Evolutionary conservation across 1,284 basidiomycete species (phyloP), one percentile per base, ranked within the genome.

Genomic region (Sanghuangporus sanghuang): DNA sequence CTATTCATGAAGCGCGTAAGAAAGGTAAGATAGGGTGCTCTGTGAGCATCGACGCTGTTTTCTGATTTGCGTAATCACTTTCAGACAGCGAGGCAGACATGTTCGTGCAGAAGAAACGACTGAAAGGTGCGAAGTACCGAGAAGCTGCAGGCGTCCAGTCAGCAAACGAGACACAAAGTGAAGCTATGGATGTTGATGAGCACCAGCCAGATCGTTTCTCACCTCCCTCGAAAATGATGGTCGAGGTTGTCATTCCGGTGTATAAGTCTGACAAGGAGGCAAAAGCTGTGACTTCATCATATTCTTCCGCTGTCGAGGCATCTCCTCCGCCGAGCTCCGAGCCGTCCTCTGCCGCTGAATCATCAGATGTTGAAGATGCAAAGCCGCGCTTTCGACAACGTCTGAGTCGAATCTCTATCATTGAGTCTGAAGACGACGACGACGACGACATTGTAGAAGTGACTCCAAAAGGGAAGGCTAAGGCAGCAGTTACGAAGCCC

Each of bases 71-170:
- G 57, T 18, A 64, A 42, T 16, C 49, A 49, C 53, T 56, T 14
- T 44, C 35, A 82, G 79, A 77, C 68, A 79, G 80, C 55, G 80
- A 80, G 66, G 78, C 79, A 5, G 76, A 79, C 14, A 74, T 77
- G 23, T 78, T 83, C 52, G 78, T 81, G 0, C 76, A 78, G 3
- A 83, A 84, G 16, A 93, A 91, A 70, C 83, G 91, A 27, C 77
- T 92, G 49, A 89, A 86, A 71, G 92, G 91, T 55, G 88, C 86
- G 72, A 78, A 81, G 6, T 90, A 89, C 70, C 82, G 83, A 52
- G 79, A 87, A 23, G 83, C 84, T 21, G 82, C 76, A 0, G 78
- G 79, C 58, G 69, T 65, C 5, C 71, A 77, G 63, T 68, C 46
- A 27, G 61, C 46, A 5, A 62, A 54, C n/a, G 46, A 21, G 16